Base-by-base conservation (phyloP, 2,329 filamentous ascomycete species). In the Apiospora kogelbergensis region DNA sequence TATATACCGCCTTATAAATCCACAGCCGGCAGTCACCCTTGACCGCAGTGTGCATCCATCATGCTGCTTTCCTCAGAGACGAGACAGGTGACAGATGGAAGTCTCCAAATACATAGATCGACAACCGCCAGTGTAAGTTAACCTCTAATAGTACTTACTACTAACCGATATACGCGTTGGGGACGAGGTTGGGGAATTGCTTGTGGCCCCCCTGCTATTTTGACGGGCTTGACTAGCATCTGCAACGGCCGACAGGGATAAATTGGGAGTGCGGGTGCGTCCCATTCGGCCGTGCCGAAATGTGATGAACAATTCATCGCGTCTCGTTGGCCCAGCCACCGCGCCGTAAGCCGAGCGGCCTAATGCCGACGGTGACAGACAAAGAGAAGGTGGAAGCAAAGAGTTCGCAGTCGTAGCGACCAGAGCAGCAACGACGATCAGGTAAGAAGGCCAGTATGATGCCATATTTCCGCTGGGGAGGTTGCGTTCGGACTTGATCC, bases 291-390 rank as follows among this genome's bases (percentile, higher is more conserved):
- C 53, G 53, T 60, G 53, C 53, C 53, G 53, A 60, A 37, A 60
- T 60, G 53, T 60, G 53, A 20, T 60, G 53, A 26, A 53, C 22
- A 53, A 30, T 53, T 24, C 46, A 53, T 26, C 24, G 11, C 45
- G 24, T 60, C 53, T 60, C 53, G 53, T 60, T 60, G 53, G 53
- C 53, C 53, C 53, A 60, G 26, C 53, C 53, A 60, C 53, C 53
- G 9, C 37, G 53, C 53, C 30, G 20, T 37, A 20, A 60, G 53
- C 53, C 20, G 53, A 13, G 53, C 30, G 20, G 53, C 53, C 53
- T n/a, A n/a, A 37, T 60, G 37, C 30, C 53, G 53, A 53, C 24
- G 15, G 24, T 30, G 46, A 26, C 13, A 20, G 48, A 33, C 15
- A 26, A 7, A n/a, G 45, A 33, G 30, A 6, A 24, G 7, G 33